Evolutionary conservation across 371 early-diverging fungal species (phyloP), one percentile per base, ranked within the genome.

Genomic region (Neoconidiobolus thromboides): DNA sequence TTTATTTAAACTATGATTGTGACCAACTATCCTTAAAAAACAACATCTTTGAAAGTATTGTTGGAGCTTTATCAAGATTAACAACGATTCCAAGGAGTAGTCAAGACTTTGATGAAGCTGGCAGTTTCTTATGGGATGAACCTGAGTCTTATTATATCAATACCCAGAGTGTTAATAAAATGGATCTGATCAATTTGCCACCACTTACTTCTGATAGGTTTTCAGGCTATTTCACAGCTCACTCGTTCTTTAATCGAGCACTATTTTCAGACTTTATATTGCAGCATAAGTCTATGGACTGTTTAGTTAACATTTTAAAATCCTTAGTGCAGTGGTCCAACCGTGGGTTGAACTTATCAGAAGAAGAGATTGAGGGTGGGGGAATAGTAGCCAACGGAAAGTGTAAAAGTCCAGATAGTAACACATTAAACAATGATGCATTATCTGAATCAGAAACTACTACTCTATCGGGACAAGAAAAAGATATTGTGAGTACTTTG

Each of bases 1-100:
- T 97, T 38, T 97, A 93, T 62, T 74, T 97, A 43, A 97, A 97
- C 71, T 96, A 94, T 67, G 98, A 97, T 69, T 97, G 98, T 76
- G 7, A 76, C 75, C 36, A 68, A 65, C 48, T 26, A 7, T 43
- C 44, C 9, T 38, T 58, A 6, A 49, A 58, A 47, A 58, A 58
- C 58, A 58, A 58, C 49, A 46, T 58, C 1, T 58, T 58, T 36
- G 58, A 58, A 48, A 10, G 58, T 2, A 9, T 58, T 3, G 39
- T 39, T 3, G 15, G 44, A 9, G 58, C 58, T 2, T 10, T 58
- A 10, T 58, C 58, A 2, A 58, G 48, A 44, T 1, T 77, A 60
- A 78, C 85, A 3, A 73, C 76, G 60, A 77, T 82, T 55, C 85
- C 85, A 54, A 73, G 86, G 61, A 86, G 78, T 74, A 85, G 87